Evolutionary conservation across 768 basidiomycete genomes (phyloP), one percentile per base, ranked within the genome.

Genomic region (Boletus patriciae): DNA sequence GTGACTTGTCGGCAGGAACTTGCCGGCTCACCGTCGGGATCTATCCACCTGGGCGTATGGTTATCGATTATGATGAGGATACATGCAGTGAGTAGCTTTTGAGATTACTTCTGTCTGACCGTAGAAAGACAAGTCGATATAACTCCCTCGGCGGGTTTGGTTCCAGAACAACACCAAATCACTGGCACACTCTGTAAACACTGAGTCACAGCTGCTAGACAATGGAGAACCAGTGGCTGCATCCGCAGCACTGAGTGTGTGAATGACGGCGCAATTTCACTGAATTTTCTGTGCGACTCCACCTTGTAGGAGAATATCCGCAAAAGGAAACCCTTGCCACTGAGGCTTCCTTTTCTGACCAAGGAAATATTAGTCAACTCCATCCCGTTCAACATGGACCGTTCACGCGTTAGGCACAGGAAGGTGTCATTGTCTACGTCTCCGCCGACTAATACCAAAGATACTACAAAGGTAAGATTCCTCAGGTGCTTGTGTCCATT

Each of bases 381-480:
- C 10, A 16, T 23, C 45, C 52, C 13, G 21, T 9, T 19, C 29
- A 11, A 33, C 46, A 57, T 57, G 55, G 49, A 51, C 16, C 6
- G 29, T 3, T 23, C 62, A 45, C 51, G 48, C 16, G 36, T 68
- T 53, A 68, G 70, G 38, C 58, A 70, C 9, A 70, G 70, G 33
- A 73, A 61, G 31, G 31, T 11, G 38, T 45, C 53, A 11, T n/a
- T 41, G 15, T 19, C 23, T 18, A 0, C 37, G 21, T 15, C 49
- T 36, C 31, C 55, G 9, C 34, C 33, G 29, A 12, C 49, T 2
- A 29, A 13, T 8, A 2, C 25, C 1, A 43, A 53, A 11, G 29
- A 56, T 25, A 46, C 50, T 5, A 18, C 43, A 46, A 66, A 62
- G 57, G 63, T 57, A 45, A 3, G 25, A 8, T 33, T 13, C 47